Evolutionary conservation across 2,329 filamentous ascomycete species (phyloP).

Genomic region (Aspergillaceae sp.): DNA sequence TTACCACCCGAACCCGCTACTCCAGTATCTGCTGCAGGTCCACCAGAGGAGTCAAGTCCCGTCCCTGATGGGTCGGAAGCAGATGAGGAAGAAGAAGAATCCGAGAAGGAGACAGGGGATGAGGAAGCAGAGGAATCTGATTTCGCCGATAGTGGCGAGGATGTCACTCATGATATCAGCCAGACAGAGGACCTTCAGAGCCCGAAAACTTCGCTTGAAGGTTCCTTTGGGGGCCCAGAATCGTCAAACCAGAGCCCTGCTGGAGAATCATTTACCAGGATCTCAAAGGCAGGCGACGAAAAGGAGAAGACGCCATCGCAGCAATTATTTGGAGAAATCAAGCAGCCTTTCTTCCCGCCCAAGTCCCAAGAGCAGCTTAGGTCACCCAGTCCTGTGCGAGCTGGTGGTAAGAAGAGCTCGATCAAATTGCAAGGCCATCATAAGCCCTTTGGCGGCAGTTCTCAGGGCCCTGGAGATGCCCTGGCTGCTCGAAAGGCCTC

Average conservation of each 20-base stretch:
- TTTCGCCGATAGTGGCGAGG: conserved; percentile 40
- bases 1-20: conserved; percentile 20
- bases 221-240: conserved; percentile 32
- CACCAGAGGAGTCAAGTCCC: conserved; percentile 10
- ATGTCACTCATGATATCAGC: conserved; percentile 35
- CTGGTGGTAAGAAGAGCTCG: conserved; percentile 17
- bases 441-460: conserved; percentile 27
- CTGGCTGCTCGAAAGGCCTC: conserved; percentile 34
- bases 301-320: conserved; percentile 18
- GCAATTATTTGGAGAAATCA: conserved; percentile 39
- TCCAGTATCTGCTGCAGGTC: conserved; percentile 5
- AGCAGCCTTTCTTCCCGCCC: conserved; percentile 31
- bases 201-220: conserved; percentile 35
- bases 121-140: conserved; percentile 28
- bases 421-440: conserved; percentile 26
- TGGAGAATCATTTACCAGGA: conserved; percentile 34
- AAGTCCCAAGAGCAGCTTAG: conserved; percentile 30
- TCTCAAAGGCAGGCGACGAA: conserved; percentile 19
- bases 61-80: conserved; percentile 32
- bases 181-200: conserved; percentile 25
- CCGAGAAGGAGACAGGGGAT: conserved; percentile 7
- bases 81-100: conserved; percentile 29
- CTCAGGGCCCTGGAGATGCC: conserved; percentile 29
- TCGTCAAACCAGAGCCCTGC: conserved; percentile 27
- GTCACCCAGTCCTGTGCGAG: conserved; percentile 41